Percentiles rank a stretch among this genome's conserved stretches.
phyloP scores from a whole-genome alignment of 2,329 filamentous ascomycete species.

The Fusarium albidum region DNA sequence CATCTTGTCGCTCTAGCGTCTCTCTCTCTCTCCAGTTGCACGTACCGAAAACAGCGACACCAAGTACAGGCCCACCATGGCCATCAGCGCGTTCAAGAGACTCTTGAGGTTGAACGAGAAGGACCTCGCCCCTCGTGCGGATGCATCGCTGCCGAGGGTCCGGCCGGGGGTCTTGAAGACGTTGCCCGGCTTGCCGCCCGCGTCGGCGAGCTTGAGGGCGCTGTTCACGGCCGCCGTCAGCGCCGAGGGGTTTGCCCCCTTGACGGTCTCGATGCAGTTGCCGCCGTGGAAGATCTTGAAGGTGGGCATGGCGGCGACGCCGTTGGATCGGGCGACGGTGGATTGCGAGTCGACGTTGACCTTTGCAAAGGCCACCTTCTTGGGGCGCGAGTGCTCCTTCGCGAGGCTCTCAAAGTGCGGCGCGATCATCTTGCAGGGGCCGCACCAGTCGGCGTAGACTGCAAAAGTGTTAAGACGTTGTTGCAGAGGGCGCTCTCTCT shows the following conservation, averaged over 20 bases:
- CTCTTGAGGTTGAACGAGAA: constrained; percentile 48
- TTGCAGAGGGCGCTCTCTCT: no score
- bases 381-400: constrained; percentile 79
- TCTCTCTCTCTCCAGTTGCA: constrained; percentile 28
- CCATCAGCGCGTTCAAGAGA: constrained; percentile 59
- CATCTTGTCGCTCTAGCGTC: background rate
- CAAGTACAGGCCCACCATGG: constrained; percentile 69
- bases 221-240: constrained; percentile 81
- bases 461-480: constrained; percentile 39
- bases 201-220: constrained; percentile 62
- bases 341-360: constrained; percentile 88
- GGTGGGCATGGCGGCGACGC: constrained; percentile 89
- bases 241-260: constrained; percentile 80
- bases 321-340: constrained; percentile 78
- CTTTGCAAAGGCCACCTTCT: constrained; percentile 88
- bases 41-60: constrained; percentile 67
- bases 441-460: constrained; percentile 98
- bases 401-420: constrained; percentile 88
- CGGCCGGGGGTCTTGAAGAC: constrained; percentile 64
- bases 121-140: constrained; percentile 27
- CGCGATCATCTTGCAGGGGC: constrained; percentile 90
- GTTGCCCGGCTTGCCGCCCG: constrained; percentile 53
- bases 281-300: constrained; percentile 90
- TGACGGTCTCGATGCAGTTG: constrained; percentile 76
- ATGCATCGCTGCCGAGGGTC: constrained; percentile 59